A percentile compares a stretch with the other conserved stretches of the same genome.
Evolutionary conservation across 2,329 filamentous ascomycete species (phyloP).

Genomic region (Cladophialophora chaetospira): DNA sequence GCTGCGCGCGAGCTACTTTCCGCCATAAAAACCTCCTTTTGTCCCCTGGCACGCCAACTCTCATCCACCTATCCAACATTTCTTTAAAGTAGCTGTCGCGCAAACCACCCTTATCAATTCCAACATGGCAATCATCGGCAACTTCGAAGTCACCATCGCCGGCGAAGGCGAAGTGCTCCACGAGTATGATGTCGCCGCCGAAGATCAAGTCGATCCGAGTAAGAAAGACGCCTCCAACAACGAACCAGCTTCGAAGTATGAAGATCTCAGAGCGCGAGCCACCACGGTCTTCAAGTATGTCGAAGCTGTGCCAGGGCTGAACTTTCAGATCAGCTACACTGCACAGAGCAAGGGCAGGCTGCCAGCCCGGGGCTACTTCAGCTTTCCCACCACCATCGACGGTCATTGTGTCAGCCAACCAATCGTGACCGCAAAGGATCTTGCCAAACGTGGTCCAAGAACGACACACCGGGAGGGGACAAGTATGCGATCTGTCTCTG

Average conservation of each 20-base stretch:
- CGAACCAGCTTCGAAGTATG: not conserved
- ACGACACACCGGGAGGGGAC: no score
- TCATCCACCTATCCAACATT: not conserved
- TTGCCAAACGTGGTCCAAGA: no score
- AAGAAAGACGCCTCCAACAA: not conserved
- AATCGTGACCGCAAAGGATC: no score
- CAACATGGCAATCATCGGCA: conserved; percentile 11
- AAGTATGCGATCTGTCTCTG: not conserved
- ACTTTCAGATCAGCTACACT: not conserved
- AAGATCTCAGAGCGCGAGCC: no score
- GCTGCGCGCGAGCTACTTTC: no score
- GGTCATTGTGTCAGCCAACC: not conserved
- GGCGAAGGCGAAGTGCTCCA: not conserved
- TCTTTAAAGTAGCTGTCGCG: not conserved
- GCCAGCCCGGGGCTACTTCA: no score
- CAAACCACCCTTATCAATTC: no score
- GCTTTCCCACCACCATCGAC: not conserved
- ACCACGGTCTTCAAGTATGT: not conserved
- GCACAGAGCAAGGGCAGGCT: no score
- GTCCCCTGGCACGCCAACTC: not conserved
- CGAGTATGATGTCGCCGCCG: not conserved
- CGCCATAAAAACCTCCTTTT: no score
- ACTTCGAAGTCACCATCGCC: conserved; percentile 6
- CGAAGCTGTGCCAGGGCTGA: not conserved
- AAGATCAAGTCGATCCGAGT: not conserved